phyloP scores from a whole-genome alignment of 371 early-diverging fungal genomes.

The Apophysomyces sp. region DNA sequence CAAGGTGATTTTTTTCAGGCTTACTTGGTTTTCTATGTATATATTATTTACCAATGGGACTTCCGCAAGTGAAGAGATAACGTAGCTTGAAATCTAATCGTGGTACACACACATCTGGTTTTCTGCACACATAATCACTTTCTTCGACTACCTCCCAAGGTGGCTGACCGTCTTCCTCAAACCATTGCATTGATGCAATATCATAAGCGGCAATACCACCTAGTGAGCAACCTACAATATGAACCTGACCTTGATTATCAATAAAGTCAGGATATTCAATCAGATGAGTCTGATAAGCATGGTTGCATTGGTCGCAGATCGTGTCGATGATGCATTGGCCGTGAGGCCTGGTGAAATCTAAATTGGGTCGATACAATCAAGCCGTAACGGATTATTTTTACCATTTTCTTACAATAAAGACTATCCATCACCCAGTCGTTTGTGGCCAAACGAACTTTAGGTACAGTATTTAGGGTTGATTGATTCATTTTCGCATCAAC shows the following conservation, averaged over 20 bases:
- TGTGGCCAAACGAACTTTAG: constrained; percentile 49
- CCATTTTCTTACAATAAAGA: constrained; percentile 40
- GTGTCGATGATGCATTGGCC: constrained; percentile 52
- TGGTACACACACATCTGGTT: constrained; percentile 18
- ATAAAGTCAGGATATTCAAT: constrained; percentile 50
- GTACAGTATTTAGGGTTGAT: constrained; percentile 41
- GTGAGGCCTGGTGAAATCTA: constrained; percentile 52
- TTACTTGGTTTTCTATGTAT: constrained; percentile 13
- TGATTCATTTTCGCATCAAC: constrained; percentile 44
- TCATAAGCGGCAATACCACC: constrained; percentile 71
- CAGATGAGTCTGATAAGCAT: constrained; percentile 45
- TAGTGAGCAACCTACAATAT: constrained; percentile 60
- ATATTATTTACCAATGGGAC: constrained; percentile 51
- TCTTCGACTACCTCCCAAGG: constrained; percentile 15
- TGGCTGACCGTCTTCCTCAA: constrained; percentile 26
- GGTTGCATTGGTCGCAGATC: constrained; percentile 56
- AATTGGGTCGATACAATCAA: neutral
- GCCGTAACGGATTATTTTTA: constrained; percentile 10
- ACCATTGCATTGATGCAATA: constrained; percentile 49
- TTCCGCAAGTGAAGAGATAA: constrained; percentile 56
- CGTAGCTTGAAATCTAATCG: constrained; percentile 38
- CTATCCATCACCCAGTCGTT: constrained; percentile 48
- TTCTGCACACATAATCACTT: neutral
- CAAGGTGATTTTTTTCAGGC: constrained; percentile 6
- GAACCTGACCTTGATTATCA: constrained; percentile 48